Conservation (phyloP, 495 filamentous ascomycete species). For the Annulohypoxylon bovei region DNA sequence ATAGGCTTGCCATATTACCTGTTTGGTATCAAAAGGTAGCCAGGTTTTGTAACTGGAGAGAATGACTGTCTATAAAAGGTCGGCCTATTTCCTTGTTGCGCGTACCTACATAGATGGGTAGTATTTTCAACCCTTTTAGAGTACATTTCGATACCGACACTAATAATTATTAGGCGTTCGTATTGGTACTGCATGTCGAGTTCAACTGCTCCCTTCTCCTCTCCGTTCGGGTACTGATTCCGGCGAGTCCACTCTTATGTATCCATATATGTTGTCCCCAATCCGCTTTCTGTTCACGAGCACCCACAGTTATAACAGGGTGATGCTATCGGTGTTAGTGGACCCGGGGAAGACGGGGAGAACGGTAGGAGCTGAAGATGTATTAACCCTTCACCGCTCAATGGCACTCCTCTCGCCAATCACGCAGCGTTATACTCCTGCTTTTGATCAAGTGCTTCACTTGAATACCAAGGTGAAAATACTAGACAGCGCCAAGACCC, state of each 20-base stretch:
- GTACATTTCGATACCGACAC: constrained; percentile 25
- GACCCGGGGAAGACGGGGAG: constrained; percentile 40
- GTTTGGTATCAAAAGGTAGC: constrained; percentile 9
- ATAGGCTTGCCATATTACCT: constrained; percentile 18
- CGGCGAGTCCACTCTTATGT: constrained; percentile 32
- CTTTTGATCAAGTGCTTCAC: constrained; percentile 17
- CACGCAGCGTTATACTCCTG: constrained; percentile 2
- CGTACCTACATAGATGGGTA: constrained; percentile 35
- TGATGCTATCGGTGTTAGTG: constrained; percentile 34
- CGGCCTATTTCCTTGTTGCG: constrained; percentile 18
- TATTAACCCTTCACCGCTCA: constrained; percentile 39
- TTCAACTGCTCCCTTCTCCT: constrained; percentile 12
- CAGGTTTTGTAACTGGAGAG: constrained; percentile 15
- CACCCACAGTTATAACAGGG: constrained; percentile 12
- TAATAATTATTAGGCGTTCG: constrained; percentile 24
- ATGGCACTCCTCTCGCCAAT: constrained; percentile 31
- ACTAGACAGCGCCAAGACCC: constrained; percentile 28
- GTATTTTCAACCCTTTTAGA: constrained; percentile 18
- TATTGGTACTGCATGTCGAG: constrained; percentile 24
- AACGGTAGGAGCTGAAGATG: constrained; percentile 18
- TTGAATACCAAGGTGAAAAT: constrained; percentile 39
- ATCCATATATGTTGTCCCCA: constrained; percentile 11
- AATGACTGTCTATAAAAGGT: constrained; percentile 7
- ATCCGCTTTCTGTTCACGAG: constrained; percentile 12
- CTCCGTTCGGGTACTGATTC: constrained; percentile 24